Conservation (phyloP, 2,329 filamentous ascomycete species). For the Colletotrichum gloeosporioides region DNA sequence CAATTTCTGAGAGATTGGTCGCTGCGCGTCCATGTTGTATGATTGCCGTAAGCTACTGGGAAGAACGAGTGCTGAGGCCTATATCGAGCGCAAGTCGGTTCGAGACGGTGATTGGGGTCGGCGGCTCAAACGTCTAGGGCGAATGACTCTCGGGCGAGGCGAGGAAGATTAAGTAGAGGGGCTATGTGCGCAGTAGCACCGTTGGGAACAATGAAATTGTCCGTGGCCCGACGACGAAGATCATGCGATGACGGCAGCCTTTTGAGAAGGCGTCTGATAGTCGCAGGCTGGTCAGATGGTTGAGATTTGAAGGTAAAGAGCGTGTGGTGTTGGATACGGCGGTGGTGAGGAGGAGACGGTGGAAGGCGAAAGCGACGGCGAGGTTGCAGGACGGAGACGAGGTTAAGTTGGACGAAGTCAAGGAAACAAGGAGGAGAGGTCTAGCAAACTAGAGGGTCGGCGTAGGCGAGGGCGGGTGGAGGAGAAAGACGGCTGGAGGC, state of each 20-base stretch:
- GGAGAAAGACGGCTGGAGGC: constrained; percentile 5
- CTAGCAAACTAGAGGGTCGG: constrained; percentile 3
- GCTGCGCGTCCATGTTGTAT: constrained; percentile 12
- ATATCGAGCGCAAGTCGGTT: neutral
- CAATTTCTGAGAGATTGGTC: constrained; percentile 45
- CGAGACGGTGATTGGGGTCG: neutral
- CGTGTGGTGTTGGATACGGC: neutral
- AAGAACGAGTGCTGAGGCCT: neutral
- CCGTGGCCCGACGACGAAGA: neutral
- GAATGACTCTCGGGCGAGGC: neutral
- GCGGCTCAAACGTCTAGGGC: neutral
- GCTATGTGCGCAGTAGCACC: neutral
- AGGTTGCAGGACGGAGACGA: neutral
- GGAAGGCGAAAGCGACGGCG: neutral
- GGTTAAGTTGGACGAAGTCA: neutral
- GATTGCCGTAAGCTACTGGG: neutral
- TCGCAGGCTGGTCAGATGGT: neutral
- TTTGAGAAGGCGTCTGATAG: neutral
- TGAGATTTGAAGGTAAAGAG: neutral
- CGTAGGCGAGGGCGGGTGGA: constrained; percentile 3
- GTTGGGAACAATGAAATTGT: constrained; percentile 6
- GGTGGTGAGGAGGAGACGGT: neutral
- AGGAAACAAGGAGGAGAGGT: constrained; percentile 14
- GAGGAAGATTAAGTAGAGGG: neutral
- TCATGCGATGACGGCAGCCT: constrained; percentile 8